Conservation (phyloP, 208 protist species). For the Trypanosoma congolense region DNA sequence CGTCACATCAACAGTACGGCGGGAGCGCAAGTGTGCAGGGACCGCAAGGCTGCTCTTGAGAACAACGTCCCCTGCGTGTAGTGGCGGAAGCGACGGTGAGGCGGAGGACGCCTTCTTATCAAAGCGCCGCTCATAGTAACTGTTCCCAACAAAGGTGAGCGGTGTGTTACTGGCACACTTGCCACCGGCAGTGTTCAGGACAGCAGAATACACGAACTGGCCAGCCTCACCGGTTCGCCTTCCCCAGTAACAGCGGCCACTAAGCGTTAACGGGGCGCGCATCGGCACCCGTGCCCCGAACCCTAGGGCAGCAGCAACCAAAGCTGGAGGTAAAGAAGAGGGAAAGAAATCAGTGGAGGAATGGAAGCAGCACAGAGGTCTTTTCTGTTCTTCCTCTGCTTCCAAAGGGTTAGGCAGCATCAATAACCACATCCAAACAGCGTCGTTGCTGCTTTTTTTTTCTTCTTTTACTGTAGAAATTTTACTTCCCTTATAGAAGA, state of each 20-base stretch:
- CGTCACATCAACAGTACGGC: slow-evolving; percentile 65
- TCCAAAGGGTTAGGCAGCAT: too few relatives aligned
- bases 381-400: too few relatives aligned
- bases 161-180: slow-evolving; percentile 14
- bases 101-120: neutral
- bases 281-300: neutral
- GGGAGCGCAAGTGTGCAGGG: slow-evolving; percentile 29
- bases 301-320: neutral
- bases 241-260: slow-evolving; percentile 23
- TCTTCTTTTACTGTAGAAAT: too few relatives aligned
- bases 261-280: slow-evolving; percentile 2
- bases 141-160: slow-evolving; percentile 51
- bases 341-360: neutral
- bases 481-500: too few relatives aligned
- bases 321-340: neutral
- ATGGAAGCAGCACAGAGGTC: too few relatives aligned
- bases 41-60: slow-evolving; percentile 39
- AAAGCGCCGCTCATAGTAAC: slow-evolving; percentile 70
- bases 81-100: slow-evolving; percentile 9
- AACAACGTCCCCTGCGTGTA: slow-evolving; percentile 11
- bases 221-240: neutral
- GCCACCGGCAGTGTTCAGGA: neutral
- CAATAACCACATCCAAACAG: too few relatives aligned
- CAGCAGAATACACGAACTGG: slow-evolving; percentile 8
- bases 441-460: too few relatives aligned